Conservation (phyloP, 2,329 filamentous ascomycete species). For the Daldinia sp. region DNA sequence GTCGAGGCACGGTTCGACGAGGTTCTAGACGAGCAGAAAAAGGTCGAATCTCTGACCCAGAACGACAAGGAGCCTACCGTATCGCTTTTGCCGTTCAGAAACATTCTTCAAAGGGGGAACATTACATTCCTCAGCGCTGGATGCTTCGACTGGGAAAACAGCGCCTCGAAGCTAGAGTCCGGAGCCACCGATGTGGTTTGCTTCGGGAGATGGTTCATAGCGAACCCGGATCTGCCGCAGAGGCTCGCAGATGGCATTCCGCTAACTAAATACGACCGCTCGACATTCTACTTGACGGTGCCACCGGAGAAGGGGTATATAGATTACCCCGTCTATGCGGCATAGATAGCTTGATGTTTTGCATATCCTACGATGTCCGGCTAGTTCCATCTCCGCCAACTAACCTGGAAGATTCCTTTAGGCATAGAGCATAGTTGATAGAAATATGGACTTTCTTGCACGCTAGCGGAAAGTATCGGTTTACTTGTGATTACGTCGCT, state of each 20-base stretch:
- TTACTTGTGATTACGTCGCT: not conserved
- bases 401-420: not conserved
- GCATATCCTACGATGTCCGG: not conserved
- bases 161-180: conserved; percentile 36
- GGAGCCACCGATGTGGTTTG: conserved; percentile 44
- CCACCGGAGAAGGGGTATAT: conserved; percentile 48
- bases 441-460: not conserved
- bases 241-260: conserved; percentile 37
- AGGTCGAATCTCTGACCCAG: conserved; percentile 51
- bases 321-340: conserved; percentile 48
- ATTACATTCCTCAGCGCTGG: conserved; percentile 46
- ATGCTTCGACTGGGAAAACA: conserved; percentile 36
- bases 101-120: conserved; percentile 50
- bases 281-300: conserved; percentile 41
- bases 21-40: conserved; percentile 54
- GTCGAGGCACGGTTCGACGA: conserved; percentile 58
- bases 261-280: conserved; percentile 40
- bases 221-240: conserved; percentile 41
- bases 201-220: conserved; percentile 41
- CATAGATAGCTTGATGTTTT: conserved; percentile 20
- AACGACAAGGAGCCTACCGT: conserved; percentile 37
- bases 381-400: no score
- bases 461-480: no score
- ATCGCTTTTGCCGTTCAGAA: conserved; percentile 52
- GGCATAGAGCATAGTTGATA: not conserved